Conservation (phyloP, 2,329 filamentous ascomycete species). For the Verticillium tricorpus region DNA sequence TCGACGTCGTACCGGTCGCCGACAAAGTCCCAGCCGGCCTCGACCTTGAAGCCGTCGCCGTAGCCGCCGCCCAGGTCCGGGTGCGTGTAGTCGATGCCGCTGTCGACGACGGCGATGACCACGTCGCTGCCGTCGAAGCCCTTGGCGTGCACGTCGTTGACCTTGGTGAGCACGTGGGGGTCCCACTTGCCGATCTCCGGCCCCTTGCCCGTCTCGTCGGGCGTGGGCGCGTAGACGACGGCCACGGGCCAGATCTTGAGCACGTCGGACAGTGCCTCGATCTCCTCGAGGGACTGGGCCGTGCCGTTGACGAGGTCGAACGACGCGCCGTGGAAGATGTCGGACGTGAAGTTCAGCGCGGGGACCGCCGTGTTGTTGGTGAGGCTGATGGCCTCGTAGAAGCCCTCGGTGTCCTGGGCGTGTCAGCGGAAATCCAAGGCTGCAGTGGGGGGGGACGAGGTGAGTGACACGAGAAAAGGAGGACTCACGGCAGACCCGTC, state of each 20-base stretch:
- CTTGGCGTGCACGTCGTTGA: neutral
- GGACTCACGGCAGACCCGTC: neutral
- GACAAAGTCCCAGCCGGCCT: constrained; percentile 15
- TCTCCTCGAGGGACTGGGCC: neutral
- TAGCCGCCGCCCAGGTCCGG: constrained; percentile 42
- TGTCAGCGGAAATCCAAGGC: neutral
- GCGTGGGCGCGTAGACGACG: neutral
- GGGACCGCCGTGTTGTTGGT: neutral
- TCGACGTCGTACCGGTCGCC: constrained; percentile 16
- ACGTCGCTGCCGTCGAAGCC: neutral
- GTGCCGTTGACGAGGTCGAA: constrained; percentile 1
- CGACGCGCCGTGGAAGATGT: constrained; percentile 1
- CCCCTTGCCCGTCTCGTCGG: neutral
- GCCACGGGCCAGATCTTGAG: neutral
- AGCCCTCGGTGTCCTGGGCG: constrained; percentile 2
- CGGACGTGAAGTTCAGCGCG: neutral
- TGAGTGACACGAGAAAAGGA: neutral
- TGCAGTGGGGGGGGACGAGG: too few relatives aligned
- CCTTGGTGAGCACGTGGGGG: constrained; percentile 1
- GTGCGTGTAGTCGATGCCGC: constrained; percentile 34
- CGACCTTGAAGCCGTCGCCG: constrained; percentile 31
- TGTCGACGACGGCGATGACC: constrained; percentile 1
- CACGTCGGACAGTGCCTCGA: neutral
- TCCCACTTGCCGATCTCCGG: neutral
- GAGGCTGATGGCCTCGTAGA: neutral